These are phyloP conservation scores for Apiospora phragmitis DNA, from an alignment of 2,329 filamentous ascomycete species.

Conservation along the genomic window DNA sequence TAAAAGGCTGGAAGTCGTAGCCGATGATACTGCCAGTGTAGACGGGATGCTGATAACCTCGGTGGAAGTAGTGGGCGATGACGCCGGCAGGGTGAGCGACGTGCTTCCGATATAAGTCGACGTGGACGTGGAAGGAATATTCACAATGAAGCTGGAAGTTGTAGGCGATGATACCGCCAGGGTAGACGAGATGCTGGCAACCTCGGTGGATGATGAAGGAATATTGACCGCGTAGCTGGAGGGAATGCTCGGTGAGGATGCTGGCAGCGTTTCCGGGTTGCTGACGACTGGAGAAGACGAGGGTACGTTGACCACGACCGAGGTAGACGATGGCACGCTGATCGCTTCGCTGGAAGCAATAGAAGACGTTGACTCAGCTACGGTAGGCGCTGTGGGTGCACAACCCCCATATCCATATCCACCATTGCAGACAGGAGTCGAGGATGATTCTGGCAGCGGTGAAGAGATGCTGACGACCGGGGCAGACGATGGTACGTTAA, in stretches of 20 bases:
- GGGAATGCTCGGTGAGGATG: not conserved
- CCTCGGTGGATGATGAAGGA: slow-evolving; percentile 3
- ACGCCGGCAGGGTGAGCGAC: not conserved
- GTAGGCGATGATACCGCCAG: not conserved
- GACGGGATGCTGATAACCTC: too few relatives aligned
- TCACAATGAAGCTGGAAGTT: not conserved
- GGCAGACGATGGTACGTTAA: too few relatives aligned
- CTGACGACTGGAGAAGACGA: not conserved
- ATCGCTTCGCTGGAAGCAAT: not conserved
- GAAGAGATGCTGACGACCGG: not conserved
- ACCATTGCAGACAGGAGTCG: not conserved
- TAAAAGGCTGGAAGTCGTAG: not conserved
- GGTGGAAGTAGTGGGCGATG: not conserved
- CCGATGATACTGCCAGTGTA: not conserved
- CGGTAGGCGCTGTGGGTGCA: not conserved
- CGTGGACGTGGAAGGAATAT: not conserved
- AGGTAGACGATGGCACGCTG: not conserved
- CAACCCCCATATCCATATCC: not conserved
- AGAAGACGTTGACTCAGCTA: not conserved
- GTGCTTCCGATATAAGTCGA: not conserved
- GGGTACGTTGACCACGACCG: not conserved
- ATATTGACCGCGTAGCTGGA: not conserved
- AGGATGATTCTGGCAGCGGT: not conserved
- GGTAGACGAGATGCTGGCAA: not conserved
- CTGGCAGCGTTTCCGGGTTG: too few relatives aligned